Evolutionary conservation across 2,329 filamentous ascomycete genomes (phyloP).

Genomic region (Clonostachys sp.): DNA sequence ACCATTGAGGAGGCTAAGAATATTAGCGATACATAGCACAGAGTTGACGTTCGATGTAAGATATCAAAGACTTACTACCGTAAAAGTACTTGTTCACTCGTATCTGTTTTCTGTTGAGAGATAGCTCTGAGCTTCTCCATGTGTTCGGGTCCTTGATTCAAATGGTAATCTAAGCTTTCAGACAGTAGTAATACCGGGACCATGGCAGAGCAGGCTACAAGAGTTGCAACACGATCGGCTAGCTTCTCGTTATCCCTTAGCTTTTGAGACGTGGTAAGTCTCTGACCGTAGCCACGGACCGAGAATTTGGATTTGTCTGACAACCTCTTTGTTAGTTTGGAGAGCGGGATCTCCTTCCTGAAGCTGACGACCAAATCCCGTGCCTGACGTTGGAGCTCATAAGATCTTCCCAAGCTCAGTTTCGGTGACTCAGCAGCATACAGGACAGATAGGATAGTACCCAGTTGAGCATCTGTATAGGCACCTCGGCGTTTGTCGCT

Average conservation of each 20-base stretch:
- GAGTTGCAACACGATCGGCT: constrained; percentile 50
- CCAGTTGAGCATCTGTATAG: constrained; percentile 49
- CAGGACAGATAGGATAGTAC: constrained; percentile 60
- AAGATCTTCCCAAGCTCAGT: constrained; percentile 33
- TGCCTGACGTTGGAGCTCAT: constrained; percentile 27
- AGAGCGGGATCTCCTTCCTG: constrained; percentile 50
- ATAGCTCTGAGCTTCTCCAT: not conserved
- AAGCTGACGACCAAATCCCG: constrained; percentile 15
- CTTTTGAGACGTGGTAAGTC: constrained; percentile 62
- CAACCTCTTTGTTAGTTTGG: constrained; percentile 64
- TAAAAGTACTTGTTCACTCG: not conserved
- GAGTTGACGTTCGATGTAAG: not conserved
- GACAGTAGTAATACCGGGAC: not conserved
- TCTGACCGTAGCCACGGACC: constrained; percentile 58
- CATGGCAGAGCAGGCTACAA: not conserved
- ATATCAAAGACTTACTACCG: not conserved
- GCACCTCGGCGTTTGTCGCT: constrained; percentile 52
- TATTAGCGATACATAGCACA: not conserved
- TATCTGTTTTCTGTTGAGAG: not conserved
- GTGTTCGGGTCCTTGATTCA: not conserved
- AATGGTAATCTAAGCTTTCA: not conserved
- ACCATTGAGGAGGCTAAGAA: not conserved
- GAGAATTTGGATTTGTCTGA: constrained; percentile 61
- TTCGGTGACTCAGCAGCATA: constrained; percentile 57
- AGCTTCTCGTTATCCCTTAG: constrained; percentile 68